Percentiles rank a stretch among this genome's conserved stretches.
Conservation (phyloP, 805 yeast species). For the Teunomyces pallodes region DNA sequence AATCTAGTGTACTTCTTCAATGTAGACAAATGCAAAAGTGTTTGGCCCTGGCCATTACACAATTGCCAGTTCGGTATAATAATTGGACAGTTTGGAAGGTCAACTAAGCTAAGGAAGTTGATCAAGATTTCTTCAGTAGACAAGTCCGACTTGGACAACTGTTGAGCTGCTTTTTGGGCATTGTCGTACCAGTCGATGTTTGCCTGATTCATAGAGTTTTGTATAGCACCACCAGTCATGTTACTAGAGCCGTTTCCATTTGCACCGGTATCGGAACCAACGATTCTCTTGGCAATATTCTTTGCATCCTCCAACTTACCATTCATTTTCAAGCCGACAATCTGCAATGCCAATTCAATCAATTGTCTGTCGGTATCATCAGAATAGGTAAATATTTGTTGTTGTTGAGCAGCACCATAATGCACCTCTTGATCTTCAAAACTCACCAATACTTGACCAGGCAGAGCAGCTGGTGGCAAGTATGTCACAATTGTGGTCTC, state of each 20-base stretch:
- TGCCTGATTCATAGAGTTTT: conserved; percentile 14
- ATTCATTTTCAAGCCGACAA: conserved; percentile 95
- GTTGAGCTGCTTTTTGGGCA: conserved; percentile 51
- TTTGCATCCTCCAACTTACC: conserved; percentile 94
- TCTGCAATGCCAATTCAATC: conserved; percentile 92
- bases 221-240: conserved; percentile 3
- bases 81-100: conserved; percentile 60
- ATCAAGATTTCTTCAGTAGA: conserved; percentile 51
- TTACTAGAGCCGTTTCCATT: conserved; percentile 34
- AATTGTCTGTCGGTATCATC: conserved; percentile 95
- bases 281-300: conserved; percentile 87
- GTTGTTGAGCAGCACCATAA: conserved; percentile 33
- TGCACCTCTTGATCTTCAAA: conserved; percentile 53
- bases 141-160: conserved; percentile 42
- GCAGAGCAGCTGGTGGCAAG: conserved; percentile 83
- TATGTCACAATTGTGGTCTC: conserved; percentile 90
- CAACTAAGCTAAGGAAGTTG: conserved; percentile 55
- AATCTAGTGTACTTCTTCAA: conserved; percentile 67
- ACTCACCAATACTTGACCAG: conserved; percentile 92
- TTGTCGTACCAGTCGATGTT: conserved; percentile 49
- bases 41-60: conserved; percentile 80
- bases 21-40: conserved; percentile 82
- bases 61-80: conserved; percentile 75
- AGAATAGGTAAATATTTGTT: conserved; percentile 79
- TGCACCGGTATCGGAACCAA: conserved; percentile 52